Percentiles rank a stretch among this genome's conserved stretches.
Evolutionary conservation across 2,329 filamentous ascomycete genomes (phyloP).

Genomic region (Penicillium vulpinum): DNA sequence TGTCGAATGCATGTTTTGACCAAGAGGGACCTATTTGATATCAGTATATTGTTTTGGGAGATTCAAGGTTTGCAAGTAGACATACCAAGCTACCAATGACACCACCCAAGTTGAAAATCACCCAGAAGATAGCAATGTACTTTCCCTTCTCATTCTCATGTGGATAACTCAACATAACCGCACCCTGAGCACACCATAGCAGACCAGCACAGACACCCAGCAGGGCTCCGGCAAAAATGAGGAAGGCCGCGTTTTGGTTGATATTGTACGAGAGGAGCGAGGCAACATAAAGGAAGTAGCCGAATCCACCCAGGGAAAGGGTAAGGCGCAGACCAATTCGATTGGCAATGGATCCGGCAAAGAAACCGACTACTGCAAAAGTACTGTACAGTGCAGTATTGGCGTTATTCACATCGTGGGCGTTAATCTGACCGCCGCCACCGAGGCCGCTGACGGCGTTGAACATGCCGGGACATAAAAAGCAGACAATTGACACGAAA

Average conservation of each 20-base stretch:
- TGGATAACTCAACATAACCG: constrained; percentile 75
- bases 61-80: constrained; percentile 1
- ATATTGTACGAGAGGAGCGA: constrained; percentile 54
- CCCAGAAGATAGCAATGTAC: constrained; percentile 91
- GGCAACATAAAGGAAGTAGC: constrained; percentile 52
- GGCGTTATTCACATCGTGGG: constrained; percentile 63
- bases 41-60: neutral
- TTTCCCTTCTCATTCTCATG: constrained; percentile 77
- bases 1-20: constrained; percentile 47
- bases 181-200: constrained; percentile 54
- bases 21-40: constrained; percentile 43
- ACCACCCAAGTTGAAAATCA: constrained; percentile 89
- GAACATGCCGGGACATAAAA: constrained; percentile 72
- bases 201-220: constrained; percentile 52
- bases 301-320: constrained; percentile 49
- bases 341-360: constrained; percentile 55
- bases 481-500: constrained; percentile 70
- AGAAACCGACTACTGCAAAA: constrained; percentile 66
- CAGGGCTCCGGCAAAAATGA: constrained; percentile 52
- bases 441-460: constrained; percentile 67
- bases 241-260: constrained; percentile 49
- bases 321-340: constrained; percentile 47
- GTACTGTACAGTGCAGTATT: constrained; percentile 72
- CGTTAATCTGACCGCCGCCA: constrained; percentile 61
- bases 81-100: constrained; percentile 75